Base-by-base conservation (phyloP, 73 alveolate genomes). In the Halteria grandinella region DNA sequence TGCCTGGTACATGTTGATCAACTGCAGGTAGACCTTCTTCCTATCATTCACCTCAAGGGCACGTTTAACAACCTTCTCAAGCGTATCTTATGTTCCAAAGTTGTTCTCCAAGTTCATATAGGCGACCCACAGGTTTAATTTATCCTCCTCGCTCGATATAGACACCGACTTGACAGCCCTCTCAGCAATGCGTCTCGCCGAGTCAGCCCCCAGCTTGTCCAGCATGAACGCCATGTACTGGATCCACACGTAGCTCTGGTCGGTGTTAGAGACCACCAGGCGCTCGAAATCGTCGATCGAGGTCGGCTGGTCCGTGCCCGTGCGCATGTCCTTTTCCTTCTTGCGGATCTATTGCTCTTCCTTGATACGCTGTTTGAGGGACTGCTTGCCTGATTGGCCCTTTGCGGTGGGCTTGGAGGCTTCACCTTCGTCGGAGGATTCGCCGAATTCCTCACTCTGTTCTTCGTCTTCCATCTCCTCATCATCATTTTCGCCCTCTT, bases 91-190 rank as follows among this genome's bases (percentile, higher is more conserved):
- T 48, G 88, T 79, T 37, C 99, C 99, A 71, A 93, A 95, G 43
- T 90, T 90, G 69, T 81, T 89, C 88, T 93, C 98, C 44, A 95
- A 72, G 78, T 95, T 95, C 91, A 95, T 85, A 69, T 89, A 95
- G 8, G 97, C 99, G 14, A 92, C 81, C 98, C 98, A 95, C 31
- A 95, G 51, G 86, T 95, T 95, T 78, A 94, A 75, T 80, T 93
- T 95, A 49, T 88, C 96, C 60, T 93, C 90, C 36, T 89, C 89
- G 45, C 90, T 93, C 11, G 93, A 74, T 20, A 86, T 87, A 50
- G 90, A 91, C 15, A 95, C 89, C 1, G 93, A 81, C 82, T 91
- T 95, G 39, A 95, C 81, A 17, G 99, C 99, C 76, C 98, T 85
- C 84, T 95, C 99, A 55, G 88, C 89, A 20, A 95, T 87, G 59